A percentile compares a stretch with the other conserved stretches of the same genome.
Conservation (phyloP, 176 grass and related monocot genomes). For the Themeda triandra region DNA sequence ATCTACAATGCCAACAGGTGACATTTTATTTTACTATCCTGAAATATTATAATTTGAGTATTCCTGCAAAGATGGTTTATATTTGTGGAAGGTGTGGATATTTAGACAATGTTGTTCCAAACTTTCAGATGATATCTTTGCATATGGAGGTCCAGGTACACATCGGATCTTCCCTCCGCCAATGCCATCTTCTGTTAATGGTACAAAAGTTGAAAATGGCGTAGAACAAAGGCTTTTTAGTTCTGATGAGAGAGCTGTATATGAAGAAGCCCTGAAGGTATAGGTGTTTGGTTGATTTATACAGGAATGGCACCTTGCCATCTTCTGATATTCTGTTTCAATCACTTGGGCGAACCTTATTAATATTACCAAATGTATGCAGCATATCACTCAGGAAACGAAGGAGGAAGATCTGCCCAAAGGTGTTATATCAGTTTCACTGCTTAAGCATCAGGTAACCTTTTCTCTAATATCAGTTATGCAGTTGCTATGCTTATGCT, state of each 20-base stretch:
- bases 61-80: neutral
- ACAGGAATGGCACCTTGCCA: neutral
- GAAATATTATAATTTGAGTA: neutral
- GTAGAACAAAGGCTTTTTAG: slow-evolving; percentile 47
- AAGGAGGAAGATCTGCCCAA: slow-evolving; percentile 73
- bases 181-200: slow-evolving; percentile 35
- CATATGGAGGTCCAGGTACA: slow-evolving; percentile 34
- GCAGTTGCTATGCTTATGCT: slow-evolving; percentile 20
- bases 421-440: slow-evolving; percentile 70
- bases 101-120: neutral
- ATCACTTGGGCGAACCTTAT: neutral
- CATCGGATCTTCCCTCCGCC: slow-evolving; percentile 53
- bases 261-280: slow-evolving; percentile 94
- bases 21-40: neutral
- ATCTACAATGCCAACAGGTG: slow-evolving; percentile 15
- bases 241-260: slow-evolving; percentile 69
- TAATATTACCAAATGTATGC: slow-evolving; percentile 3
- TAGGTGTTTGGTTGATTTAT: slow-evolving; percentile 12
- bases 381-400: slow-evolving; percentile 75
- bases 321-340: neutral
- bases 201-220: neutral
- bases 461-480: slow-evolving; percentile 1
- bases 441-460: slow-evolving; percentile 91
- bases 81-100: neutral
- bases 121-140: slow-evolving; percentile 47